phyloP scores from a whole-genome alignment of 2,329 filamentous ascomycete species.

The Cordyceps cicadae region DNA sequence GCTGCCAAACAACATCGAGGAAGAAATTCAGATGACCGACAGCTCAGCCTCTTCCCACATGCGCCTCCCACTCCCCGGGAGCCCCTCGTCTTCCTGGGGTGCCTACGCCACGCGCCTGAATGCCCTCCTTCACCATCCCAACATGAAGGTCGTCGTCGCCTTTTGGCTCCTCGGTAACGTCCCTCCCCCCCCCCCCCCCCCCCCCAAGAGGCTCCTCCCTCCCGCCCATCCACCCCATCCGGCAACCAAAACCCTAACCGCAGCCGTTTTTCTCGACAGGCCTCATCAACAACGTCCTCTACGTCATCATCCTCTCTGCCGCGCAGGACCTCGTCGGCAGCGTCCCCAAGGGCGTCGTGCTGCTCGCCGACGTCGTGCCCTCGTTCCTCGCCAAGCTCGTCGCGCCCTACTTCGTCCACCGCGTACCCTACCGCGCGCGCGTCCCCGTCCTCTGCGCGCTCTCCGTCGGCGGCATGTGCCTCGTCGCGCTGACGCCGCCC shows the following conservation, averaged over 20 bases:
- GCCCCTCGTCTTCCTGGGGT: constrained; percentile 62
- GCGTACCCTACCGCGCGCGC: constrained; percentile 69
- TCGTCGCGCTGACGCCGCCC: constrained; percentile 71
- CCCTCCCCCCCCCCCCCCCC: not conserved
- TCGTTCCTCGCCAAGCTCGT: constrained; percentile 82
- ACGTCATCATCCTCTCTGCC: constrained; percentile 91
- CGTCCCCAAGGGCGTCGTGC: constrained; percentile 83
- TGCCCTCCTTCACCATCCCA: constrained; percentile 55
- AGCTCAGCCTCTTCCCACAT: not conserved
- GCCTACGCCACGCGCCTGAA: constrained; percentile 59
- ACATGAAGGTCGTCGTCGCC: constrained; percentile 64
- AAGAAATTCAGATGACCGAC: not conserved
- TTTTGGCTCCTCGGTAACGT: constrained; percentile 87
- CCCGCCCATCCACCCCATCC: not conserved
- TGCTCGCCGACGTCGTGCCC: constrained; percentile 86
- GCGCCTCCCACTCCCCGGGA: constrained; percentile 47
- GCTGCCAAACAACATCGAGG: not conserved
- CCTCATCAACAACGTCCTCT: constrained; percentile 90
- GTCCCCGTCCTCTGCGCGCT: constrained; percentile 66
- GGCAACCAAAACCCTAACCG: not conserved
- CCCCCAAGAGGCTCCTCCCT: not conserved
- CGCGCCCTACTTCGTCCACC: constrained; percentile 89
- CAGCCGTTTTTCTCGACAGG: constrained; percentile 19
- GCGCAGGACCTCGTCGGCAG: constrained; percentile 92
- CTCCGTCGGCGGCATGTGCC: constrained; percentile 78